Evolutionary conservation across 1,139 yeast genomes (phyloP).

Genomic region (Yamadazyma mexicana): DNA sequence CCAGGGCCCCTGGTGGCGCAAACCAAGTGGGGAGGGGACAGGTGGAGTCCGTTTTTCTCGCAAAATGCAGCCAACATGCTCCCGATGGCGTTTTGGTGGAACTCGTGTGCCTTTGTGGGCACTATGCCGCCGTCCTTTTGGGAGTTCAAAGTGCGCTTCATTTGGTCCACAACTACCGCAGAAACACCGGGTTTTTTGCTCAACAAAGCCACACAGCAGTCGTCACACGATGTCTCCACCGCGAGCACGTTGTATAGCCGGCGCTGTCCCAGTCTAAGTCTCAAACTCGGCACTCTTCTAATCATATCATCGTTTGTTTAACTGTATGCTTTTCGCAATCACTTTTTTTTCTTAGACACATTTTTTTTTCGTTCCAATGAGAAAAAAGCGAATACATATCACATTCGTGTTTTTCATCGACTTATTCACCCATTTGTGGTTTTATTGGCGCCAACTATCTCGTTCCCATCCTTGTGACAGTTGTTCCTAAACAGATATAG

Average conservation of each 20-base stretch:
- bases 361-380: not conserved
- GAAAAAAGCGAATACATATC: not conserved
- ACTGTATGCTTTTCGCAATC: not conserved
- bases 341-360: not conserved
- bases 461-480: too few relatives aligned
- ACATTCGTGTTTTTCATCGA: not conserved
- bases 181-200: conserved; percentile 41
- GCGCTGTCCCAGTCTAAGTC: too few relatives aligned
- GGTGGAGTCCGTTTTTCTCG: conserved; percentile 22
- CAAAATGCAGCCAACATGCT: conserved; percentile 27
- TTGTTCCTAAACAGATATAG: too few relatives aligned
- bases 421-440: not conserved
- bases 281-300: not conserved
- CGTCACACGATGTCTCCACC: conserved; percentile 94
- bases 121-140: conserved; percentile 76
- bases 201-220: conserved; percentile 81
- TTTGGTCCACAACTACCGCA: conserved; percentile 59
- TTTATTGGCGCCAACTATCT: too few relatives aligned
- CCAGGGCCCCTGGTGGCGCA: conserved; percentile 98
- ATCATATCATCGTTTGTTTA: not conserved
- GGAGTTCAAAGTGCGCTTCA: conserved; percentile 68
- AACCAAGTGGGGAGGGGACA: conserved; percentile 64
- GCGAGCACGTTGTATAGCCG: conserved; percentile 70
- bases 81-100: conserved; percentile 61
- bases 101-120: conserved; percentile 82